A percentile compares a stretch with the other conserved stretches of the same genome.
These are phyloP conservation scores for Boletus rubropictus DNA, from an alignment of 768 basidiomycete species.

Conservation along the genomic window DNA sequence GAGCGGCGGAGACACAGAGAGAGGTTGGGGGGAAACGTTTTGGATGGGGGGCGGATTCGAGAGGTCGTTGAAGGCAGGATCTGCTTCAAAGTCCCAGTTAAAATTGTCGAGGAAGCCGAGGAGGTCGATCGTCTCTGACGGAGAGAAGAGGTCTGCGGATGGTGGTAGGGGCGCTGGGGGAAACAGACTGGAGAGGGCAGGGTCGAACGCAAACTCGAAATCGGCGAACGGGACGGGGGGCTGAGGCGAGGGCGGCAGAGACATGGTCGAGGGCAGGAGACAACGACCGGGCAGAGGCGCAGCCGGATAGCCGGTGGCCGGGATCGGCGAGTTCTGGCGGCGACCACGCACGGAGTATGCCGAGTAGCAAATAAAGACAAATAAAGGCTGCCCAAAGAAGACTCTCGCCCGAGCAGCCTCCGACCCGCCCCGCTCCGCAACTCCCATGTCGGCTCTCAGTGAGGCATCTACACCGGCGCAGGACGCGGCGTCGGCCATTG, in stretches of 20 bases:
- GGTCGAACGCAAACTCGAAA: conserved; percentile 70
- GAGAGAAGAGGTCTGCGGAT: conserved; percentile 73
- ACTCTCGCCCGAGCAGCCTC: conserved; percentile 23
- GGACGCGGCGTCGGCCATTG: conserved; percentile 55
- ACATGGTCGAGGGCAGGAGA: conserved; percentile 22
- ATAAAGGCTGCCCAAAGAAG: conserved; percentile 16
- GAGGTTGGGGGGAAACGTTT: conserved; percentile 2
- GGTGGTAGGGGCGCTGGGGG: conserved; percentile 57
- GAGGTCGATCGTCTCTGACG: conserved; percentile 71
- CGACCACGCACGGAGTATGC: conserved; percentile 11
- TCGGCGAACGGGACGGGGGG: conserved; percentile 60
- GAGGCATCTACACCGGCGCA: conserved; percentile 65
- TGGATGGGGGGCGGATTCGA: conserved; percentile 4
- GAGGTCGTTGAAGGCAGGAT: conserved; percentile 22
- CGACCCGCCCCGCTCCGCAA: conserved; percentile 37
- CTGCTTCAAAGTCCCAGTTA: conserved; percentile 55
- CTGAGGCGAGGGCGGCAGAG: conserved; percentile 28
- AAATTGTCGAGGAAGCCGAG: conserved; percentile 82
- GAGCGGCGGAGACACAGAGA: background rate
- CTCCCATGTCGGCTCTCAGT: conserved; percentile 71
- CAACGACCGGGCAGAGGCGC: conserved; percentile 10
- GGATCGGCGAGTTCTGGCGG: conserved; percentile 6
- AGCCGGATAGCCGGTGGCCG: conserved; percentile 21
- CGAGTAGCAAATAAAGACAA: conserved; percentile 26
- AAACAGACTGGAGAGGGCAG: conserved; percentile 51